Evolutionary conservation across 768 basidiomycete species (phyloP).

Genomic region (Lactarius vividus): DNA sequence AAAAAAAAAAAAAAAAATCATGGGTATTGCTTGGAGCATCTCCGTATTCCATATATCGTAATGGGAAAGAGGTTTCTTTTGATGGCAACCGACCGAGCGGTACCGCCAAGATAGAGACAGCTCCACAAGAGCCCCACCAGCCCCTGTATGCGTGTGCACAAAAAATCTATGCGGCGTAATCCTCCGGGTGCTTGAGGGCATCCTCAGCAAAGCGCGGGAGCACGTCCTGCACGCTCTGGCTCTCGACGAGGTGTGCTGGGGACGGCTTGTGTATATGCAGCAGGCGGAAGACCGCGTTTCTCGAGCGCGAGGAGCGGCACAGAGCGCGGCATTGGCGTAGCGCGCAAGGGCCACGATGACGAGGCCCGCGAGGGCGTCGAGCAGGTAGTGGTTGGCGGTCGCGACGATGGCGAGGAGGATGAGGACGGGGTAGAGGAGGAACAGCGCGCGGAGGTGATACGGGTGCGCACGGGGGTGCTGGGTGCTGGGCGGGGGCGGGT

Average conservation of each 20-base stretch:
- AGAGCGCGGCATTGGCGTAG: conserved; percentile 12
- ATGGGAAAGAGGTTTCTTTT: background rate
- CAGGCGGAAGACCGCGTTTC: conserved; percentile 5
- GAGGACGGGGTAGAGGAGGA: conserved; percentile 15
- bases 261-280: conserved; percentile 19
- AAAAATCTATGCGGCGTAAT: background rate
- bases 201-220: conserved; percentile 14
- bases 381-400: conserved; percentile 23
- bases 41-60: no score
- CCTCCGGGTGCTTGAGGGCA: background rate
- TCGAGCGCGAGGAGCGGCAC: conserved; percentile 16
- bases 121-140: background rate
- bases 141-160: background rate
- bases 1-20: background rate
- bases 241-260: background rate
- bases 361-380: conserved; percentile 18
- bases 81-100: background rate
- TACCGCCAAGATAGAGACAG: background rate
- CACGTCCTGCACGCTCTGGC: background rate
- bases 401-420: conserved; percentile 23
- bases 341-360: conserved; percentile 13
- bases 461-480: no score
- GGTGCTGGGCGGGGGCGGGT: background rate
- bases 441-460: conserved; percentile 1
- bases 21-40: background rate